Conservation (phyloP, 1,139 yeast genomes). For the Hemisphaericaspora xylanilytica region DNA sequence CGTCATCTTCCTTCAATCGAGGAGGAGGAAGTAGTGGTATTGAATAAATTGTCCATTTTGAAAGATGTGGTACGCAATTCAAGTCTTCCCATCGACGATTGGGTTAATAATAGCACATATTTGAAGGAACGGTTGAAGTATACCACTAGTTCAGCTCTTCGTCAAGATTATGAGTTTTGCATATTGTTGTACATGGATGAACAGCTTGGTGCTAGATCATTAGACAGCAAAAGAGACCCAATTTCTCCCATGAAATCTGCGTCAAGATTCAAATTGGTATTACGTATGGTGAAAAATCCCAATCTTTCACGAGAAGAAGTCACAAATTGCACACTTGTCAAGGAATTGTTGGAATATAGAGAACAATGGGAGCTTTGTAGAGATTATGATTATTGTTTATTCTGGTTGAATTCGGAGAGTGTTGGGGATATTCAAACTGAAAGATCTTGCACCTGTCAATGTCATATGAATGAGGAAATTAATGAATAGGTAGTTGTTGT, state of each 20-base stretch:
- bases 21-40: not conserved
- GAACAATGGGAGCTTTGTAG: not conserved
- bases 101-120: not conserved
- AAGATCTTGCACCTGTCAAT: no score
- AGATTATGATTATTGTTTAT: not conserved
- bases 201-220: not conserved
- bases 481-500: no score
- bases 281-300: not conserved
- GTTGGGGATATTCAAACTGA: no score
- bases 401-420: not conserved
- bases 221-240: not conserved
- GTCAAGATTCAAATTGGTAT: not conserved
- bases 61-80: not conserved
- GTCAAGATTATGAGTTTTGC: not conserved
- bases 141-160: not conserved
- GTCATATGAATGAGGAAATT: no score
- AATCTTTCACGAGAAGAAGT: not conserved
- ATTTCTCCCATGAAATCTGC: not conserved
- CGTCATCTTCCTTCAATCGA: no score
- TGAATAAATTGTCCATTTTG: not conserved
- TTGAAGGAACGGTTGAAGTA: not conserved
- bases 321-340: not conserved
- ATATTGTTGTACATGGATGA: not conserved
- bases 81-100: not conserved
- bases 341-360: not conserved